Percentiles rank a stretch among this genome's conserved stretches.
phyloP scores from a whole-genome alignment of 2,329 filamentous ascomycete species.

The Fusarium sp. region DNA sequence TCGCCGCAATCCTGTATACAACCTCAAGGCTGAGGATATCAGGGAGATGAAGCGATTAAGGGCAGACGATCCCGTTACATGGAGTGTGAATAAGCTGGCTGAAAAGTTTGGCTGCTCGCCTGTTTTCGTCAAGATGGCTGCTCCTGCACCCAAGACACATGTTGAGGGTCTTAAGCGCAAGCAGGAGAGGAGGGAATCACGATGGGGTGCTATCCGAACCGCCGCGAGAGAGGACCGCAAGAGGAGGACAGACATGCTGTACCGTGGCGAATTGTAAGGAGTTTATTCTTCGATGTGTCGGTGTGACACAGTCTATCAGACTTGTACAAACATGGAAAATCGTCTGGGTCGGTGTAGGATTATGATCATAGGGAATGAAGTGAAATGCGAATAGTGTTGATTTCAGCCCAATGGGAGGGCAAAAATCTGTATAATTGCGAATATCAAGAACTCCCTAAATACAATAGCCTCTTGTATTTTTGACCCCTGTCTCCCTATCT shows the following conservation, averaged over 20 bases:
- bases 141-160: conserved; percentile 60
- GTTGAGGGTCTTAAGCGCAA: conserved; percentile 55
- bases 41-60: conserved; percentile 68
- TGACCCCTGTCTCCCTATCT: background rate
- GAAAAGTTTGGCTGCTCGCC: conserved; percentile 64
- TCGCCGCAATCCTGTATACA: conserved; percentile 55
- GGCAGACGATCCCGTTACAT: conserved; percentile 60
- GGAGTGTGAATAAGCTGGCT: conserved; percentile 65
- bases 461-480: conserved; percentile 30
- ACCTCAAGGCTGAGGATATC: conserved; percentile 65
- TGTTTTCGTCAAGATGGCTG: conserved; percentile 68
- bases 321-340: conserved; percentile 38
- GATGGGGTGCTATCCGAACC: conserved; percentile 66
- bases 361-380: conserved; percentile 27
- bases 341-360: conserved; percentile 38
- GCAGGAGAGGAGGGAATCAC: conserved; percentile 59
- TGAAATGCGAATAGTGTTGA: conserved; percentile 23
- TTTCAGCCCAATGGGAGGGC: conserved; percentile 16
- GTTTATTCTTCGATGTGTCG: background rate
- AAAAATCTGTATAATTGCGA: conserved; percentile 39
- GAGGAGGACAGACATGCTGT: conserved; percentile 63
- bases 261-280: conserved; percentile 60
- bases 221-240: conserved; percentile 65
- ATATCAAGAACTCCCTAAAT: conserved; percentile 37
- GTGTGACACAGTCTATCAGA: conserved; percentile 7